These are phyloP conservation scores for Lunasporangiospora selenospora DNA, from an alignment of 192 early-diverging fungal genomes.

Conservation along the genomic window DNA sequence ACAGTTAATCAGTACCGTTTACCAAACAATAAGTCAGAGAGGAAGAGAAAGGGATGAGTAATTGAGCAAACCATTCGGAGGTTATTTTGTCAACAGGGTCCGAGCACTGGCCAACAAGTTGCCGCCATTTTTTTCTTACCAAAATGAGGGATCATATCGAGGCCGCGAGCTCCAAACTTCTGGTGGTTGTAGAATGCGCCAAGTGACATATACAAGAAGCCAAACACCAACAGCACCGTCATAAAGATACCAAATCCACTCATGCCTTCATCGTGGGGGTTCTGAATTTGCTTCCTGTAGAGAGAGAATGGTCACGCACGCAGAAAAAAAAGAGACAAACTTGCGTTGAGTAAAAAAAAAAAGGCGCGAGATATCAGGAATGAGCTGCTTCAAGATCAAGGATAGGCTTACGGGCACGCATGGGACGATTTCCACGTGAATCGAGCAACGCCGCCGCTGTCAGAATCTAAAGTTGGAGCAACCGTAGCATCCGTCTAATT, in stretches of 20 bases:
- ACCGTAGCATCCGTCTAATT: constrained; percentile 26
- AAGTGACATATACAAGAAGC: constrained; percentile 13
- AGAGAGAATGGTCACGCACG: too few relatives aligned
- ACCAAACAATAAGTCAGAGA: too few relatives aligned
- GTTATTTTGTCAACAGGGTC: too few relatives aligned
- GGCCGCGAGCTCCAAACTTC: constrained; percentile 28
- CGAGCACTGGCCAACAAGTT: too few relatives aligned
- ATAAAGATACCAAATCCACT: constrained; percentile 33
- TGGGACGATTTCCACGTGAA: constrained; percentile 28
- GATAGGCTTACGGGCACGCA: constrained; percentile 35
- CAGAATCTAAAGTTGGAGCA: constrained; percentile 10
- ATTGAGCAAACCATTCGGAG: too few relatives aligned
- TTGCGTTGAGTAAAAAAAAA: too few relatives aligned
- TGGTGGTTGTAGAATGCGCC: constrained; percentile 38
- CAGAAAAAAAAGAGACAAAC: too few relatives aligned
- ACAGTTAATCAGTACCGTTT: too few relatives aligned
- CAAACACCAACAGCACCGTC: constrained; percentile 21
- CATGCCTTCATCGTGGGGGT: constrained; percentile 25
- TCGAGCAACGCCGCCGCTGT: constrained; percentile 12
- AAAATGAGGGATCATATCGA: constrained; percentile 32
- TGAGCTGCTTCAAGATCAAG: too few relatives aligned
- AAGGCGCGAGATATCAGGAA: too few relatives aligned
- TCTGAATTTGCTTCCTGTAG: not conserved
- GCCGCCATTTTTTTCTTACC: too few relatives aligned
- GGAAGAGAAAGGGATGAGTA: too few relatives aligned